Evolutionary conservation across 1,139 yeast species (phyloP), one percentile per base, ranked within the genome.

Genomic region (Candida pseudocylindracea): DNA sequence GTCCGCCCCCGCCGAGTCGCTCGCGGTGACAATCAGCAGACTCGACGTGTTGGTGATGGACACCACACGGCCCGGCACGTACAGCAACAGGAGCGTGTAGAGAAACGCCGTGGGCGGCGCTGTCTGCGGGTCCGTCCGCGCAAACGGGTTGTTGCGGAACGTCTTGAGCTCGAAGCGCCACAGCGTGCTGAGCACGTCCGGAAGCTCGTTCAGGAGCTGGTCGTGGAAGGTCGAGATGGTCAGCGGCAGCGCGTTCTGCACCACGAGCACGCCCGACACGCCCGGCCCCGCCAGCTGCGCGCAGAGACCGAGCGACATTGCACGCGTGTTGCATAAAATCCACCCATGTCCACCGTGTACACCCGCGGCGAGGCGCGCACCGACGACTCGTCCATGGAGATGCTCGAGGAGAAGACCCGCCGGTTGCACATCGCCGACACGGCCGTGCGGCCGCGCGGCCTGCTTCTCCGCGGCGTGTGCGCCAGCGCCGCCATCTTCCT

Each of bases 161-260:
- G 75, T 64, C 42, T 69, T 70, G 46, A 72, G 62, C 33, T 63
- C 72, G 44, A 73, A 69, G 36, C 52, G 54, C 85, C 85, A 75
- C 36, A 65, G 58, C 2, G 79, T 76, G 30, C 62, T 54, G 2
- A 60, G 43, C 11, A 63, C 56, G 20, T 15, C 20, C 0, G 83
- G 80, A 25, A 72, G 55, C 37, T 68, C 71, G 41, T 74, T 73
- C 12, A 72, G 62, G 11, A 75, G 57, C 39, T 65, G 66, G 46
- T 75, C 85, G 41, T 72, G 78, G 41, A 74, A 63, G 36, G 67
- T 67, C 1, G 73, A 57, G 30, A 75, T 72, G 3, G 75, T 65
- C 28, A 73, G 72, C 2, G 78, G 75, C 6, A 70, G 60, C 3
- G 78, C 74, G 36, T 57, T 57, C 33, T 57, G 63, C 12, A 67